These are phyloP conservation scores for Russula earlei DNA, from an alignment of 768 basidiomycete species.

Conservation along the genomic window DNA sequence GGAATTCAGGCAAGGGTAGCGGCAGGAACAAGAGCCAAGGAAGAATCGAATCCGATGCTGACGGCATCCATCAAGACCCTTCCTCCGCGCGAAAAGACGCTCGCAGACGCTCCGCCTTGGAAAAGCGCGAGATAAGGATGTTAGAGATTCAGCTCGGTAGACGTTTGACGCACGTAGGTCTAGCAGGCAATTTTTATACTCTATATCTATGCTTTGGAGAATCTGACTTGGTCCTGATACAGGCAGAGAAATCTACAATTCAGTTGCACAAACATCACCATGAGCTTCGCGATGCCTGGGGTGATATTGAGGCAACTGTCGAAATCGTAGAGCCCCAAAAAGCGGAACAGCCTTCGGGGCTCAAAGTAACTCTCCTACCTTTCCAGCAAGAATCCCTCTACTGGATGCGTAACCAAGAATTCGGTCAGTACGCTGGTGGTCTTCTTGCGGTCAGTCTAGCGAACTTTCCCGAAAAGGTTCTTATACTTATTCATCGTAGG, in stretches of 20 bases:
- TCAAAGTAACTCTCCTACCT: slow-evolving; percentile 80
- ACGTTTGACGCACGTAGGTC: slow-evolving; percentile 57
- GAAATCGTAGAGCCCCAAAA: slow-evolving; percentile 54
- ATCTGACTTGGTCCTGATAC: slow-evolving; percentile 12
- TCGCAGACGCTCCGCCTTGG: slow-evolving; percentile 10
- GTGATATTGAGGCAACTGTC: slow-evolving; percentile 61
- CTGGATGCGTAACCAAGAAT: slow-evolving; percentile 96
- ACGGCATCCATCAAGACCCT: slow-evolving; percentile 12
- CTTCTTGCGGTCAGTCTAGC: slow-evolving; percentile 66
- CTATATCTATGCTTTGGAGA: neutral
- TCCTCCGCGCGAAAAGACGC: slow-evolving; percentile 5
- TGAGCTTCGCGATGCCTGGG: slow-evolving; percentile 80
- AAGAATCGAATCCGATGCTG: slow-evolving; percentile 6
- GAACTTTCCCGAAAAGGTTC: neutral
- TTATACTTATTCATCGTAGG: slow-evolving; percentile 34
- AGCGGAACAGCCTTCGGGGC: slow-evolving; percentile 69
- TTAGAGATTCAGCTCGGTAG: slow-evolving; percentile 56
- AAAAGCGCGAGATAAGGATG: slow-evolving; percentile 21
- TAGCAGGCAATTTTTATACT: neutral
- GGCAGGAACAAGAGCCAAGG: slow-evolving; percentile 23
- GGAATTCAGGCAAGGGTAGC: slow-evolving; percentile 31
- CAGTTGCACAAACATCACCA: slow-evolving; percentile 63
- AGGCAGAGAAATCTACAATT: slow-evolving; percentile 67
- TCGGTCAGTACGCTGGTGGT: slow-evolving; percentile 79
- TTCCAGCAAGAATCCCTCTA: slow-evolving; percentile 92